phyloP scores from a whole-genome alignment of 2,329 filamentous ascomycete species.

The Rhinocladiella mackenziei region DNA sequence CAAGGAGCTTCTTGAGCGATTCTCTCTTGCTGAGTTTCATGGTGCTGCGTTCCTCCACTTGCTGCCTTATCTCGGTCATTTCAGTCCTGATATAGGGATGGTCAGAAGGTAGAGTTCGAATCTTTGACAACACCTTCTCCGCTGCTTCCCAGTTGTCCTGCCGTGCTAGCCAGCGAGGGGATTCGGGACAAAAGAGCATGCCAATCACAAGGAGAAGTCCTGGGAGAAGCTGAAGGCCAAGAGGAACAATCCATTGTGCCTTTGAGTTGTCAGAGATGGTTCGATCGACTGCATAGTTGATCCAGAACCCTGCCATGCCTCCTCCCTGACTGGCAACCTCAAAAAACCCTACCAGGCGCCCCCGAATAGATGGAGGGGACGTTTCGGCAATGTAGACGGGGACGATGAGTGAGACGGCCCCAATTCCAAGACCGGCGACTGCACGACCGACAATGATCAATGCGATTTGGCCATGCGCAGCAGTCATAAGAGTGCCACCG shows the following conservation, averaged over 20 bases:
- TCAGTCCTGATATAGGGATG: slow-evolving; percentile 57
- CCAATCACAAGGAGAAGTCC: slow-evolving; percentile 32
- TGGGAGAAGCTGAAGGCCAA: slow-evolving; percentile 35
- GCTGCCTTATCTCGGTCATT: slow-evolving; percentile 56
- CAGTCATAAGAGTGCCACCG: slow-evolving; percentile 31
- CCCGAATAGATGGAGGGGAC: slow-evolving; percentile 35
- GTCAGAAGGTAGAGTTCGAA: slow-evolving; percentile 52
- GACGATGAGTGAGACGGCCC: slow-evolving; percentile 33
- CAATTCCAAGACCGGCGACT: slow-evolving; percentile 35
- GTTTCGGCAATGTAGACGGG: slow-evolving; percentile 38
- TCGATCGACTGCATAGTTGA: slow-evolving; percentile 35
- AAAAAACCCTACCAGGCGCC: slow-evolving; percentile 35
- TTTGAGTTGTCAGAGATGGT: slow-evolving; percentile 28
- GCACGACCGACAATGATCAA: no score
- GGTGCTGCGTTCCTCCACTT: slow-evolving; percentile 59
- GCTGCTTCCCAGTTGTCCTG: slow-evolving; percentile 65
- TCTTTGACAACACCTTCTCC: slow-evolving; percentile 50
- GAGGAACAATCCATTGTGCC: slow-evolving; percentile 31
- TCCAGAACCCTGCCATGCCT: slow-evolving; percentile 37
- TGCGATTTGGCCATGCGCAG: no score
- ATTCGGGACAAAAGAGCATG: slow-evolving; percentile 33
- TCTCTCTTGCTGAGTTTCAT: slow-evolving; percentile 66
- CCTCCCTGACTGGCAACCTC: slow-evolving; percentile 35
- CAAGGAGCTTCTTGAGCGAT: no score
- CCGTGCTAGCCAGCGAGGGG: slow-evolving; percentile 47